Base-by-base conservation (phyloP, 2,329 filamentous ascomycete genomes). In the Hypoxylon rubiginosum region DNA sequence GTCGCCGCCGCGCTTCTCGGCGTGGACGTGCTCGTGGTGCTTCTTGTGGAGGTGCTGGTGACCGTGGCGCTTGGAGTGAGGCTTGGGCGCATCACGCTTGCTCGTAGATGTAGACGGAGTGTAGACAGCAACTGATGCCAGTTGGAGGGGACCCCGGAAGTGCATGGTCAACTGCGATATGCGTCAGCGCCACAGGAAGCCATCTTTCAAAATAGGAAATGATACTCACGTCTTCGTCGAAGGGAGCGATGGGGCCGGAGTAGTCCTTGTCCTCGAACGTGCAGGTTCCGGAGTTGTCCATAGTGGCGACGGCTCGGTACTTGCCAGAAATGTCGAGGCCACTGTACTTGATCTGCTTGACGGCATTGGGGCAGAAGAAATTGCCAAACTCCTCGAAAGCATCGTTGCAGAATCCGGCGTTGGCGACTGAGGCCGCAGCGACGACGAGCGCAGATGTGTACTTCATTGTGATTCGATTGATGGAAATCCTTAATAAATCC, bases 121-220 rank as follows among this genome's bases (percentile, higher is more conserved):
- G 78, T 93, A 94, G 58, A 89, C 88, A 10, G 91, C 92, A 58
- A 93, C 83, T 70, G 92, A 85, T 74, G 88, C 88, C 32, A 94
- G 76, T 41, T 85, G 80, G 71, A 92, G 77, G 1, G 92, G 91
- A 2, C 92, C 92, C 71, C 91, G 89, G 74, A 94, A 84, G 76
- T 93, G 90, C 67, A 92, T 78, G 1, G 91, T 92, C 30, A 94
- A 82, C 91, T 93, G 39, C 24, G 30, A 45, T 43, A n/a, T 48
- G 58, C 10, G 58, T 74, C 67, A 72, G 64, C 53, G 21, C 17
- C 24, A 11, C n/a, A 30, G 32, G 41, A 17, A 21, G 4, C 48
- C 13, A n/a, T 5, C 1, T n/a, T 45, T 32, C n/a, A 36, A n/a
- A 24, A 50, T 24, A 13, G 10, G 17, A 49, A 41, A 48, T 56